These are phyloP conservation scores for Pseudonitzschia pungens DNA, from an alignment of 108 stramenopile genomes.

Conservation along the genomic window DNA sequence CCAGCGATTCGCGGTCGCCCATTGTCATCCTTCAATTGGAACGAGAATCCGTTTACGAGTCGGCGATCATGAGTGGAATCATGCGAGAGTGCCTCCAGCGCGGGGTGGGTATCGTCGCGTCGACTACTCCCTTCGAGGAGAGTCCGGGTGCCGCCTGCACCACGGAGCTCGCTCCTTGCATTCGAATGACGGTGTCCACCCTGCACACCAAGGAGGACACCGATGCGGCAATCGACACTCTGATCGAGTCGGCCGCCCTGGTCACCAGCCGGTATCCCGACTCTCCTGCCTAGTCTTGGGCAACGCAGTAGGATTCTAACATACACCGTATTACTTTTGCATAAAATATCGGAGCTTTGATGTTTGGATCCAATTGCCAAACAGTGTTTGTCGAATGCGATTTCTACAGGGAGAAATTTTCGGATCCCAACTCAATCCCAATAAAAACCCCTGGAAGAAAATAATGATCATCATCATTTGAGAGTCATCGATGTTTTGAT, in stretches of 20 bases:
- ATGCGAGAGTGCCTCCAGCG: constrained; percentile 58
- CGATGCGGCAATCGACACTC: constrained; percentile 40
- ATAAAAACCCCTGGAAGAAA: too few relatives aligned
- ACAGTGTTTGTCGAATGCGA: too few relatives aligned
- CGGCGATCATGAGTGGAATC: constrained; percentile 60
- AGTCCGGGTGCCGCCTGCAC: not conserved
- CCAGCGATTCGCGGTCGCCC: constrained; percentile 76
- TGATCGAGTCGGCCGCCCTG: constrained; percentile 26
- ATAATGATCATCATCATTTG: too few relatives aligned
- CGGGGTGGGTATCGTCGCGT: constrained; percentile 76
- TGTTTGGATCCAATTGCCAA: too few relatives aligned
- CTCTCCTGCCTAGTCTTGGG: not conserved
- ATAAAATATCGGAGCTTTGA: too few relatives aligned
- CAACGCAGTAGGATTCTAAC: not conserved
- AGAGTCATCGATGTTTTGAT: too few relatives aligned
- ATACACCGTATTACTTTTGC: too few relatives aligned
- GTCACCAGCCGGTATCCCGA: constrained; percentile 20
- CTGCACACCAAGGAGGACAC: constrained; percentile 70
- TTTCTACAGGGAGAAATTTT: too few relatives aligned
- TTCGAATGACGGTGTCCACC: constrained; percentile 71
- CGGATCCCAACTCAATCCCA: too few relatives aligned
- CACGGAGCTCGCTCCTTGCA: constrained; percentile 68
- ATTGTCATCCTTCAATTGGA: constrained; percentile 73
- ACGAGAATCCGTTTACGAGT: constrained; percentile 54
- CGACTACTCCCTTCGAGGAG: constrained; percentile 4